These are phyloP conservation scores for Zizania palustris DNA, from an alignment of 202 grass and related monocot genomes.

Conservation along the genomic window DNA sequence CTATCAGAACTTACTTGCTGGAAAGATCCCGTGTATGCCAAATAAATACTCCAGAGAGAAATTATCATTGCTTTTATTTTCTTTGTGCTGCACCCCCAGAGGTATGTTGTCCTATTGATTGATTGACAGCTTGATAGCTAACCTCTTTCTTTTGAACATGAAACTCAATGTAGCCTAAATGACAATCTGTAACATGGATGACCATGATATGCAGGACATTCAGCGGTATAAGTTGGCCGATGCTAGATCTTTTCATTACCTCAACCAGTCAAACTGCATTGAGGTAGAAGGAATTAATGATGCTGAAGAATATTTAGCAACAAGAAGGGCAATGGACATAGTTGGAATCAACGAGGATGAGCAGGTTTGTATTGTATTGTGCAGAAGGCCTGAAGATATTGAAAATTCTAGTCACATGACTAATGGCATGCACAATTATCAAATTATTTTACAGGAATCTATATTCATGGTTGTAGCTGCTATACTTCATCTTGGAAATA, in stretches of 20 bases:
- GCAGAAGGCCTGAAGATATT: slow-evolving; percentile 29
- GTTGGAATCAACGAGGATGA: slow-evolving; percentile 97
- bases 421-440: slow-evolving; percentile 27
- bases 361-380: slow-evolving; percentile 56
- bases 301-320: slow-evolving; percentile 95
- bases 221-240: slow-evolving; percentile 78
- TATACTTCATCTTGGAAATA: slow-evolving; percentile 98
- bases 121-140: slow-evolving; percentile 16
- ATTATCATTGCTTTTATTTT: slow-evolving; percentile 99
- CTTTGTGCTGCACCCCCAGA: slow-evolving; percentile 85
- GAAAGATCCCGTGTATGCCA: slow-evolving; percentile 99
- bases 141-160: slow-evolving; percentile 7
- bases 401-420: slow-evolving; percentile 35
- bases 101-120: slow-evolving; percentile 55
- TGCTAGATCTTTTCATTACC: slow-evolving; percentile 83
- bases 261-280: slow-evolving; percentile 96
- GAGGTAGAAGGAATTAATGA: slow-evolving; percentile 96
- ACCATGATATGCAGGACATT: slow-evolving; percentile 61
- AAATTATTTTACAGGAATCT: slow-evolving; percentile 70
- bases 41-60: slow-evolving; percentile 96
- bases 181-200: slow-evolving; percentile 15
- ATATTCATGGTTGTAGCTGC: slow-evolving; percentile 98
- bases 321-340: slow-evolving; percentile 99
- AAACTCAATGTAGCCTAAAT: slow-evolving; percentile 27
- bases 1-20: slow-evolving; percentile 99